Percentiles rank a stretch among this genome's conserved stretches.
These are phyloP conservation scores for Dactylis glomerata DNA, from an alignment of 176 grass and related monocot species.

Conservation along the genomic window DNA sequence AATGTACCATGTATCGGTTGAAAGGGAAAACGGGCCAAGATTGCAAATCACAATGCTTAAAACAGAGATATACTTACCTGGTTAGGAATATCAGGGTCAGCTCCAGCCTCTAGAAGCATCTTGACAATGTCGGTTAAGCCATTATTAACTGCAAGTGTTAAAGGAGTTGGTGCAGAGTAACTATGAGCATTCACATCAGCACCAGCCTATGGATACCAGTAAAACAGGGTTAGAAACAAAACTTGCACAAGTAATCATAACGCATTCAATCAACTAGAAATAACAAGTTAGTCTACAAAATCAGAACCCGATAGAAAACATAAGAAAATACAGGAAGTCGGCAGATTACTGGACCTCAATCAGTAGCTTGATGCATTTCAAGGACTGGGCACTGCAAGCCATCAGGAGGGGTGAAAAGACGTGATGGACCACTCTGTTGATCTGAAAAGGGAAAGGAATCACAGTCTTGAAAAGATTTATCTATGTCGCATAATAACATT, in stretches of 20 bases:
- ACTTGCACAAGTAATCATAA: neutral
- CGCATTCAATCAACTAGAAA: neutral
- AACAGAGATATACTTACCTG: neutral
- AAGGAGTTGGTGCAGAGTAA: neutral
- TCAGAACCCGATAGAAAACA: neutral
- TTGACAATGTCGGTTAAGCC: conserved; percentile 29
- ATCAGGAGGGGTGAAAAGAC: conserved; percentile 23
- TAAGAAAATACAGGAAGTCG: neutral
- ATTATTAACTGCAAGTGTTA: conserved; percentile 13
- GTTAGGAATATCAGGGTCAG: conserved; percentile 38
- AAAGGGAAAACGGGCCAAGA: too few species aligned
- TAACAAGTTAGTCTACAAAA: neutral
- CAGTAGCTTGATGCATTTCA: conserved; percentile 18
- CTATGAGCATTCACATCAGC: conserved; percentile 35
- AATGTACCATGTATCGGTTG: too few species aligned
- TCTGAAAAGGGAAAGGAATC: conserved; percentile 1
- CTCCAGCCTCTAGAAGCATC: too few species aligned
- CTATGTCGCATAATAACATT: neutral
- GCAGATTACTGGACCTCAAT: neutral
- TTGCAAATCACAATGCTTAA: too few species aligned
- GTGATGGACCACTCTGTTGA: conserved; percentile 5
- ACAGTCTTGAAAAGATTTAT: neutral
- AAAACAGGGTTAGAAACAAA: neutral
- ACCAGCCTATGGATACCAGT: conserved; percentile 29
- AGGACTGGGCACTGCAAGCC: neutral